Evolutionary conservation across 2,329 filamentous ascomycete species (phyloP).

Genomic region (Leptographium wingfieldii): DNA sequence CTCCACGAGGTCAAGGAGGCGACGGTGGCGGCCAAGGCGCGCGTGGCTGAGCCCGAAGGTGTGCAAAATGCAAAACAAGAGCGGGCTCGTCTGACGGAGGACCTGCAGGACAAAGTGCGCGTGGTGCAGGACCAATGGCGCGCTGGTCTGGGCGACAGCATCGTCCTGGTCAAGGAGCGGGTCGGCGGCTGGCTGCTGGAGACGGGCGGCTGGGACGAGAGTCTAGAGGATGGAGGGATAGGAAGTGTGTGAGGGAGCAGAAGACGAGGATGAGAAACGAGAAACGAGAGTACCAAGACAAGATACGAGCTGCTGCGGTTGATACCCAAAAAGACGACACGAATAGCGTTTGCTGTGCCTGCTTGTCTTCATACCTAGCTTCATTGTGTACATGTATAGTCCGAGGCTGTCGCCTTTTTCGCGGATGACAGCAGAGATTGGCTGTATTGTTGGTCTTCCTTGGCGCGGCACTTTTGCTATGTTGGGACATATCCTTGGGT

Average conservation of each 20-base stretch:
- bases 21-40: slow-evolving; percentile 55
- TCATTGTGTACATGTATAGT: neutral
- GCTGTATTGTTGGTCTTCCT: no score
- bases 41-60: slow-evolving; percentile 1
- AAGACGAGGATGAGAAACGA: no score
- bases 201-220: slow-evolving; percentile 82
- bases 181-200: slow-evolving; percentile 62
- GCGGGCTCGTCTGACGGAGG: slow-evolving; percentile 60
- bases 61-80: slow-evolving; percentile 34
- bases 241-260: slow-evolving; percentile 25
- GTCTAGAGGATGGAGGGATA: slow-evolving; percentile 45
- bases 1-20: slow-evolving; percentile 82
- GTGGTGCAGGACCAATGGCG: slow-evolving; percentile 87
- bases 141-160: slow-evolving; percentile 67
- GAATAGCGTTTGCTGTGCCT: neutral
- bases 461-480: no score
- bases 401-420: neutral
- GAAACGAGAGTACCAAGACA: neutral
- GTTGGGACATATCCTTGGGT: no score
- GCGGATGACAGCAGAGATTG: no score
- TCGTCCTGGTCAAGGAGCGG: slow-evolving; percentile 60
- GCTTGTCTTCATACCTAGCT: neutral
- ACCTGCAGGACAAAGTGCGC: slow-evolving; percentile 85
- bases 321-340: neutral
- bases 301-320: neutral